A percentile compares a stretch with the other conserved stretches of the same genome.
phyloP scores from a whole-genome alignment of 1,284 basidiomycete genomes.

The Ustilago vetiveriae region DNA sequence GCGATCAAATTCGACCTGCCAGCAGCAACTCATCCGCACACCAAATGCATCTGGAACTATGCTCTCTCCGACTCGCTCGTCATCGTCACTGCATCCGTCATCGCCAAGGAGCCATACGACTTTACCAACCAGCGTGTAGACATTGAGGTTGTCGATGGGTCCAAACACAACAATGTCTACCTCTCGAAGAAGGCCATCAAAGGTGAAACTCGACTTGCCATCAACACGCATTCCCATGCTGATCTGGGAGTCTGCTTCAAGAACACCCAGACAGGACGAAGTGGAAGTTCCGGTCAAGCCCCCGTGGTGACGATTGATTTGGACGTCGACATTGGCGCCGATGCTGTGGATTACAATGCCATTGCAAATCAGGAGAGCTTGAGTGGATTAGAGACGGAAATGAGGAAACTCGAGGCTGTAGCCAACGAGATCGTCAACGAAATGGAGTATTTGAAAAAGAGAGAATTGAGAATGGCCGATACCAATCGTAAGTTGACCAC shows the following conservation, averaged over 20 bases:
- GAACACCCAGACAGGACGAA: constrained; percentile 69
- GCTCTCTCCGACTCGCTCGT: constrained; percentile 64
- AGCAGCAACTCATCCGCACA: constrained; percentile 39
- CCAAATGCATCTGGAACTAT: constrained; percentile 67
- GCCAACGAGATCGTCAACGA: constrained; percentile 95
- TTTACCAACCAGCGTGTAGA: constrained; percentile 72
- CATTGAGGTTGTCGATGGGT: constrained; percentile 92
- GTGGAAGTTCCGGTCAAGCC: neutral
- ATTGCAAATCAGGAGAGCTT: constrained; percentile 98
- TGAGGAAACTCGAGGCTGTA: constrained; percentile 94
- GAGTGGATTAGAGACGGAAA: constrained; percentile 94
- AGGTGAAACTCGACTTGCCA: constrained; percentile 88
- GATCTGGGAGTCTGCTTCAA: constrained; percentile 95
- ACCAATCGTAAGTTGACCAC: constrained; percentile 80
- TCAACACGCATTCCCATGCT: constrained; percentile 91
- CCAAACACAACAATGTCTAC: constrained; percentile 86
- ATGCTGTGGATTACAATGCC: constrained; percentile 98
- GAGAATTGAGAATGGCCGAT: constrained; percentile 87
- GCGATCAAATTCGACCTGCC: constrained; percentile 65
- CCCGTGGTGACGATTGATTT: constrained; percentile 74
- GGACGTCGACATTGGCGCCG: constrained; percentile 96
- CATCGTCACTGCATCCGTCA: constrained; percentile 89
- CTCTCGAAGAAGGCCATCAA: constrained; percentile 86
- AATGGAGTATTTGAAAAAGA: constrained; percentile 86
- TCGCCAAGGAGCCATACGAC: constrained; percentile 67